Evolutionary conservation across 2,329 filamentous ascomycete genomes (phyloP).

Genomic region (Parasarocladium wereldwijsianum): DNA sequence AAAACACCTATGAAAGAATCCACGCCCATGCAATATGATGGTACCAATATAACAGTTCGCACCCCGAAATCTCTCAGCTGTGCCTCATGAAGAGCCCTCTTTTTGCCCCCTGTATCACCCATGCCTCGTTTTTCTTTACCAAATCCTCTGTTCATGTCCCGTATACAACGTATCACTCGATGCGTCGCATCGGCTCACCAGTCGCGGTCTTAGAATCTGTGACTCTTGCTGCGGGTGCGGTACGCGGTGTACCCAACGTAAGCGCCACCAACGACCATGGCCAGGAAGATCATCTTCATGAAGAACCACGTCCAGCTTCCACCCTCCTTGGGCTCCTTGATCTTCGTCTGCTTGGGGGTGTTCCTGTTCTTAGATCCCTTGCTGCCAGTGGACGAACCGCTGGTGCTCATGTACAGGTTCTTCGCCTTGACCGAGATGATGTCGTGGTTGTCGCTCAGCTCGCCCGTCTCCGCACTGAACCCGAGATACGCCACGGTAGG

Average conservation of each 20-base stretch:
- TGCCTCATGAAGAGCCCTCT: no score
- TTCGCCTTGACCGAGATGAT: constrained; percentile 75
- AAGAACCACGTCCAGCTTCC: constrained; percentile 50
- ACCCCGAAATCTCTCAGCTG: no score
- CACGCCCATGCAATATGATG: no score
- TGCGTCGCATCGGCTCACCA: no score
- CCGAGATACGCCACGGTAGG: constrained; percentile 63
- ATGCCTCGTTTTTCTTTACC: neutral
- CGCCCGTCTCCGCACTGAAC: constrained; percentile 81
- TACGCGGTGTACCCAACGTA: constrained; percentile 84
- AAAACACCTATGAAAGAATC: no score
- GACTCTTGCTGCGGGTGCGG: constrained; percentile 48
- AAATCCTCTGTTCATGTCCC: neutral
- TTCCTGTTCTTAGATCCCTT: constrained; percentile 22
- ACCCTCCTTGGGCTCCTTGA: constrained; percentile 18
- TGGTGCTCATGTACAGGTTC: constrained; percentile 66
- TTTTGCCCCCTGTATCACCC: no score
- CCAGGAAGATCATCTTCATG: constrained; percentile 69
- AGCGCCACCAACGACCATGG: constrained; percentile 51
- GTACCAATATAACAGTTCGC: no score
- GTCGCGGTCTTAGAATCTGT: constrained; percentile 33
- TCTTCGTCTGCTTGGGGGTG: constrained; percentile 19
- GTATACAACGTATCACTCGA: no score
- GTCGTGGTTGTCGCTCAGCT: constrained; percentile 95
- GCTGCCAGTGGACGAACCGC: no score